A percentile compares a stretch with the other conserved stretches of the same genome.
These are phyloP conservation scores for Picea abies DNA, from an alignment of 83 land plant species.

Conservation along the genomic window DNA sequence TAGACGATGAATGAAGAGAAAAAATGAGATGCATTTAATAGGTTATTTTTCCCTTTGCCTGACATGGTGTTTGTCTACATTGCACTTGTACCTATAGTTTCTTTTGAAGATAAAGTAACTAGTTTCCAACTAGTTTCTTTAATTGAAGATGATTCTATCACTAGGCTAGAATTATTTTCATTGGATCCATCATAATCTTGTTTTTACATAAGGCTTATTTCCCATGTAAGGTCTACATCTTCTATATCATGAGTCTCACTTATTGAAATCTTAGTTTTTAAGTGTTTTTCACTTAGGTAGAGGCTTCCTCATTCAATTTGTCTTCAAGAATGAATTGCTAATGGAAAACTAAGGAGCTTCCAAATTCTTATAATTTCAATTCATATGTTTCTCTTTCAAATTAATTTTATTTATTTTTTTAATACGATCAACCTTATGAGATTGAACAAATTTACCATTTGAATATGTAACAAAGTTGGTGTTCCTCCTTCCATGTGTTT, in stretches of 20 bases:
- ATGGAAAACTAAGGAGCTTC: background rate
- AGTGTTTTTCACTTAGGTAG: background rate
- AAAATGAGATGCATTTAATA: no score
- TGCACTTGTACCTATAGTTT: background rate
- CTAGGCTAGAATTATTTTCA: background rate
- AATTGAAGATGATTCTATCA: background rate
- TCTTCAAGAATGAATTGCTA: background rate
- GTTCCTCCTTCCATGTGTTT: constrained; percentile 31
- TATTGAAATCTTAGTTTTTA: background rate
- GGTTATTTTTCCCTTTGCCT: background rate
- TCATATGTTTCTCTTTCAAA: constrained; percentile 6
- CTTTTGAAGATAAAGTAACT: background rate
- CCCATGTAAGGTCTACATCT: background rate
- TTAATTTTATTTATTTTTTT: background rate
- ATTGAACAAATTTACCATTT: background rate
- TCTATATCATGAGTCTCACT: background rate
- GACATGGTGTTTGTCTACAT: background rate
- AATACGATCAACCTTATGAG: background rate
- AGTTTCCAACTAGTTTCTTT: background rate
- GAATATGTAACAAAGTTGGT: background rate
- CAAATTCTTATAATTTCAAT: background rate
- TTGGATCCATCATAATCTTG: background rate
- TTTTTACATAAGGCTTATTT: background rate
- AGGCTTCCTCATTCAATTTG: background rate
- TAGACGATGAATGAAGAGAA: no score